Evolutionary conservation across 1,139 yeast species (phyloP), one percentile per base, ranked within the genome.

Genomic region (Geotrichum macrosporum): DNA sequence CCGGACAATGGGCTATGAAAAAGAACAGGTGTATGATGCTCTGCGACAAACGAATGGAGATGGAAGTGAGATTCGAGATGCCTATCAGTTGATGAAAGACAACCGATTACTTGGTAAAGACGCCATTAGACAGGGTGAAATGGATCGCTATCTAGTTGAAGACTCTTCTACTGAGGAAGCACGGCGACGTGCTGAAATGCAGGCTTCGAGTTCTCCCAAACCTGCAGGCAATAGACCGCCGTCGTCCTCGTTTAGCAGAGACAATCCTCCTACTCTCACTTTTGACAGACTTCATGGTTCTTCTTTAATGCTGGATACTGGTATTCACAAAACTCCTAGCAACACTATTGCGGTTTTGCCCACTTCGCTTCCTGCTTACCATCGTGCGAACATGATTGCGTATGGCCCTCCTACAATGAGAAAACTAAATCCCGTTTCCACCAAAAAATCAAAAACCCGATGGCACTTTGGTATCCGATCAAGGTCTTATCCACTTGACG

Each of bases 401-500:
- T 47, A 48, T 19, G 58, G 57, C 8, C 58, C 66, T 2, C 55
- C 64, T n/a, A 52, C 61, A 49, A 56, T 56, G 51, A 63, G 79
- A 46, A 78, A 81, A 56, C 77, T 85, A 41, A 78, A 78, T 47
- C 95, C 96, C 1, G 77, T 84, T 19, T 75, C 85, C 9, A 75
- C 84, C 35, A 88, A 88, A 63, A 87, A 86, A 63, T 84, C 92
- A 56, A 92, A 87, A 66, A 87, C 96, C 8, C 80, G 96, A 67
- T 92, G 99, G 99, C 98, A 92, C 71, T 94, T 94, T 63, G 99
- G 99, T 52, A 92, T 92, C 52, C 75, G 99, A 61, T 87, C 96
- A 8, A 76, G 97, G 59, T 87, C 96, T 1, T 92, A 92, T 63
- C 98, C 99, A 31, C 73, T 92, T 56, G 99, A 92, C 65, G 98